Evolutionary conservation across 1,139 yeast species (phyloP), one percentile per base, ranked within the genome.

Genomic region (Candida buenavistaensis): DNA sequence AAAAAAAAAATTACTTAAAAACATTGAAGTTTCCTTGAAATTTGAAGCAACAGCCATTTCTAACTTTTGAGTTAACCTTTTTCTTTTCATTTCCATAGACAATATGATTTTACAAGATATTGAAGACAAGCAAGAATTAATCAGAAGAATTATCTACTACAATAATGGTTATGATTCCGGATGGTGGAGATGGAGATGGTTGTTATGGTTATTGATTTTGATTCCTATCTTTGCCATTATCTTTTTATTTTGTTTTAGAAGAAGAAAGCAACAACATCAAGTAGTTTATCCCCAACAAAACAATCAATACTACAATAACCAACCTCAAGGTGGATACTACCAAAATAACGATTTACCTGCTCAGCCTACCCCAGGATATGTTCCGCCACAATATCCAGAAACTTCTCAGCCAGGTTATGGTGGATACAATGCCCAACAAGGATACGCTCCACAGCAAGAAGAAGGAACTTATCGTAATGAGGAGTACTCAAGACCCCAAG

Each of bases 101-200:
- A 27, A 17, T 10, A 33, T 37, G 37, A n/a, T 15, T 12, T 23
- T 33, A 9, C 24, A 34, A 16, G 26, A 29, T 4, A 9, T 20
- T n/a, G 10, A 5, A 14, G 28, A 33, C 7, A 21, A 21, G 4
- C 9, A 28, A 2, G 32, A 33, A 7, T 9, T 30, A 14, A 14
- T 26, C 20, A 30, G 34, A 31, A 26, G 43, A 30, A 12, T 13
- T 6, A n/a, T 14, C 12, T 34, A 39, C 26, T 15, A 28, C 14
- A 19, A 24, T 15, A 28, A 35, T 21, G 14, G 15, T n/a, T 10
- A 14, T n/a, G 8, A 10, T 6, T 25, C 15, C 4, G 23, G 32
- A 11, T 41, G 45, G 45, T 27, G 28, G 29, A 28, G 27, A 17
- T 34, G 30, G 22, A 33, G 42, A 28, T 41, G 45, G 45, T 31